Base-by-base conservation (phyloP, 2,329 filamentous ascomycete genomes). In the Fusarium dimerum region DNA sequence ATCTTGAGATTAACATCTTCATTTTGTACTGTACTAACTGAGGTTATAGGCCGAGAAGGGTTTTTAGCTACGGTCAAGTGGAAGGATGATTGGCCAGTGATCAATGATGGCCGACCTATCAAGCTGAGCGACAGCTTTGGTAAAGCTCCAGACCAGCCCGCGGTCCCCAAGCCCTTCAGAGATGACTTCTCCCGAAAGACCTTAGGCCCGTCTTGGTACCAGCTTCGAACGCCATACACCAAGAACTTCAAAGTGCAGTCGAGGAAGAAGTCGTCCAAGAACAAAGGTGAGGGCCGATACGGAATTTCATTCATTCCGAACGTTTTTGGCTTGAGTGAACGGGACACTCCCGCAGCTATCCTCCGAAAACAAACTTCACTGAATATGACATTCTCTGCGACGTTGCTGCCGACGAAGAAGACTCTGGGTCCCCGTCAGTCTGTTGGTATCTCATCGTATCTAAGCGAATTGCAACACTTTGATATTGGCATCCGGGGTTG, bases 301-400 rank as follows among this genome's bases (percentile, higher is more conserved):
- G 45, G 56, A 8, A 11, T 78, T 4, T 67, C 71, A 39, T 66
- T 69, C 5, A 72, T 46, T 6, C 64, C 64, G 1, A 66, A 66
- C 18, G 64, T 66, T 12, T 68, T 62, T 39, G 60, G 60, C 0
- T 53, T 68, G 12, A 61, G 61, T 16, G 66, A 69, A 36, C 54
- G 66, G 12, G 67, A 69, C n/a, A 67, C 62, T 2, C 63, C 67
- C 0, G 61, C 64, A 7, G 66, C 65, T 6, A 32, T 68, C 5
- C 51, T 69, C 8, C 61, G 60, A 6, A 69, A 69, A 50, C 66
- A 69, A 47, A 65, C 56, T 26, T 67, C 62, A 8, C 32, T 67
- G 34, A 69, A 69, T 46, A 68, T 68, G 63, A 67, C 65, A 1
- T 68, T 66, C 26, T 55, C 63, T 2, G 63, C 64, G 11, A 63